Evolutionary conservation across 176 grass and related monocot species (phyloP), one percentile per base, ranked within the genome.

Genomic region (Eleusine coracana): DNA sequence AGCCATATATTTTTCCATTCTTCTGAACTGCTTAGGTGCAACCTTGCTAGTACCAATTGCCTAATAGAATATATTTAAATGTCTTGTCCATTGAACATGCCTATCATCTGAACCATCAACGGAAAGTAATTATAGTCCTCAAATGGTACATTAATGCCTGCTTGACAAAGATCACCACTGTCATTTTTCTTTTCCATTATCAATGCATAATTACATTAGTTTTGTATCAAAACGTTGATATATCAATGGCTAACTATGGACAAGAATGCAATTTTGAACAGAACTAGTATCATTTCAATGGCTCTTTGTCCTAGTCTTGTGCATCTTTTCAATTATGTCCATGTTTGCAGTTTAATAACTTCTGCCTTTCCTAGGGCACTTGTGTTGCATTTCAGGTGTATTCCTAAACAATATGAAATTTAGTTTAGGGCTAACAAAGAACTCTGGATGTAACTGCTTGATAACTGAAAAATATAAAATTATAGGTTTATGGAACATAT

Each of bases 21-120:
- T 79, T 39, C 48, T 10, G 63, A 54, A 52, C 20, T 58, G 25
- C 46, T 66, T 80, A 34, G 31, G 71, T 65, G 34, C 23, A 36
- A 73, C 14, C 10, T 3, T 29, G 17, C 6, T 77, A 54, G 1
- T 51, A 12, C 7, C 58, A 18, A 7, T 55, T n/a, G 18, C 55
- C 76, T 74, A 56, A 23, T 25, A 46, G 28, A 41, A 29, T 8
- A 15, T 71, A 51, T 64, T 34, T 73, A 74, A 64, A 80, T 44
- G n/a, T 55, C 16, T 66, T 51, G 29, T 50, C 12, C 17, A 23
- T 41, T 65, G 56, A 14, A 18, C 4, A n/a, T 8, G 1, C 20
- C 31, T 51, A 27, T n/a, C 31, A 27, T 6, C 49, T 62, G 28
- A 78, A 48, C 12, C 2, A 29, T 64, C 71, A n/a, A 40, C 79